Evolutionary conservation across 371 early-diverging fungal species (phyloP), one percentile per base, ranked within the genome.

Genomic region (Fennellomyces sp.): DNA sequence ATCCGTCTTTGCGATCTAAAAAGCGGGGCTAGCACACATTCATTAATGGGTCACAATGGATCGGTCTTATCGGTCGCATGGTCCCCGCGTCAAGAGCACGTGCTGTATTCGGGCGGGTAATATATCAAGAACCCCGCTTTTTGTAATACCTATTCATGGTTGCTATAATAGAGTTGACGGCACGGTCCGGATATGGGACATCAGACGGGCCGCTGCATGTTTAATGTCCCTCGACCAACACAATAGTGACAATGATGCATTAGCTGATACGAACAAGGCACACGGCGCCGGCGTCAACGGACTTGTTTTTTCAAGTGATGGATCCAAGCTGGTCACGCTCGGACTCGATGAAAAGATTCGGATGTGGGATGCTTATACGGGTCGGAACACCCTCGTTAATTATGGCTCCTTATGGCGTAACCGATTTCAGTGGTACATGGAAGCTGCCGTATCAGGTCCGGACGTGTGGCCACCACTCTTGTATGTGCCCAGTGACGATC

Each of bases 31-130:
- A 86, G 81, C 61, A 83, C 89, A 0, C 93, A 92, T 52, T 83
- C 90, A 17, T 72, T 95, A 25, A 52, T 73, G 36, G 94, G 93
- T 25, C 96, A 96, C 63, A 71, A 69, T 28, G 84, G 88, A n/a
- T 82, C 86, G 0, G 85, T 91, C 2, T 63, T 87, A 41, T 75
- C 85, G 1, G 82, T 91, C 13, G 79, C 83, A 21, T 97, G 96
- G 96, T 95, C 95, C 7, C 91, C 91, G 3, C 69, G 79, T 31
- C 80, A 88, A 52, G 92, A 93, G 60, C 87, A 74, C 67, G 61
- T 88, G 15, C 78, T 97, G 19, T 95, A 90, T 17, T 89, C 94
- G 23, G 93, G 92, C 64, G 88, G 94, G 89, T 90, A 73, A 63
- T 48, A 25, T 42, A 27, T 26, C 5, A n/a, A n/a, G n/a, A n/a